Evolutionary conservation across 176 grass and related monocot species (phyloP), one percentile per base, ranked within the genome.

Genomic region (Hyparrhenia diplandra): DNA sequence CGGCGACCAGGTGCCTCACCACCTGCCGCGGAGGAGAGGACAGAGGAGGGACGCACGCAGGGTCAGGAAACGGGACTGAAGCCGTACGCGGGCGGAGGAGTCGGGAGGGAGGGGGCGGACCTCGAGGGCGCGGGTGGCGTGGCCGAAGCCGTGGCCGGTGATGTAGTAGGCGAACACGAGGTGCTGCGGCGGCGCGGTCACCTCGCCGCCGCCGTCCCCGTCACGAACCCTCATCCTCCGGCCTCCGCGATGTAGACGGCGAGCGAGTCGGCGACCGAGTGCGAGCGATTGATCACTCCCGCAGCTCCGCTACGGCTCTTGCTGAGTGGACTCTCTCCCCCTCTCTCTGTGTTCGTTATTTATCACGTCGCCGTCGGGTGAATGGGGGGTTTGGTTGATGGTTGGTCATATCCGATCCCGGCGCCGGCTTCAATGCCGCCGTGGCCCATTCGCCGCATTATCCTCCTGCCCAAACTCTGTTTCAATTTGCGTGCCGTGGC

Each of bases 71-170:
- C 40, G 39, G 9, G 39, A 41, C 39, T 8, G n/a, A 3, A 3
- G n/a, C n/a, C n/a, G n/a, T n/a, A n/a, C n/a, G n/a, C n/a, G 46
- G 54, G n/a, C 54, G 54, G 54, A 23, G 21, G 35, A 8, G 36
- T 13, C 28, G 4, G 28, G 5, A 6, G n/a, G 7, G 41, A 8
- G 0, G 18, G n/a, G 20, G 21, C 61, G 71, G 68, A 97, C 94
- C 90, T 95, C 96, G 32, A 98, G 79, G 43, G 92, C 88, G 49
- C 96, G 92, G 4, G 92, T 99, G 75, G 96, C 96, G 84, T 99
- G 96, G 76, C 92, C 96, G 82, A 99, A 99, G 61, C 96, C 96
- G 64, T 99, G 92, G 71, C 92, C 96, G 67, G 96, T 99, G 78
- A 95, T 84, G 87, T 99, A 99, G 84, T 88, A 99, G 60, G 92